Evolutionary conservation across 1,284 basidiomycete genomes (phyloP), one percentile per base, ranked within the genome.

Genomic region (Cutaneotrichosporon cavernicola): DNA sequence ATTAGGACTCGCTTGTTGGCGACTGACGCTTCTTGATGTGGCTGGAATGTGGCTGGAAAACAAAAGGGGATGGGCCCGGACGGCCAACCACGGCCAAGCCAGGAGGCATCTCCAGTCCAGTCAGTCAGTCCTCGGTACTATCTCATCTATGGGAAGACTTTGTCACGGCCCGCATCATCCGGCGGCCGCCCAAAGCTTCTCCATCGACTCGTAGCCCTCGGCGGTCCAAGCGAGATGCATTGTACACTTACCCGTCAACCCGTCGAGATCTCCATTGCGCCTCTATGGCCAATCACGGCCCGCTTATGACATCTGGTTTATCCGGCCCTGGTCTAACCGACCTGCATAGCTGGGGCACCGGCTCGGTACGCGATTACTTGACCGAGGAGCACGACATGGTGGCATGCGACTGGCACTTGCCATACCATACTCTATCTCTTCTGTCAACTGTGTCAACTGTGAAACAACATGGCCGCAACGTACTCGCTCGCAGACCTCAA

Each of bases 401-500:
- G n/a, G n/a, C n/a, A n/a, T n/a, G n/a, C n/a, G n/a, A n/a, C 43
- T 46, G 13, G 43, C 43, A 7, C 6, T 34, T 34, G 34, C 34
- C 5, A 6, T 34, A 5, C 34, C 10, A 34, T 34, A 6, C 34
- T 10, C 34, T 34, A 6, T 34, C 34, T 34, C 5, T 10, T 34
- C 34, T n/a, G n/a, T n/a, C n/a, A 3, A 36, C 34, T 36, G 2
- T 36, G 26, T 36, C 34, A 3, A 36, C 2, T 36, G 2, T 36
- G 26, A 26, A 40, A 14, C 38, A 57, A 7, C 5, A 57, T 57
- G 56, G 36, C 55, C 16, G 14, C 58, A 32, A 18, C 34, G 4
- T 59, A 50, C 58, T 43, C 58, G 16, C 82, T 85, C 79, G 87
- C 88, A 51, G 86, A 91, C 78, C 87, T 94, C 78, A 86, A 90